Conservation (phyloP, 1,139 yeast genomes). For the Kodamaea suecica region DNA sequence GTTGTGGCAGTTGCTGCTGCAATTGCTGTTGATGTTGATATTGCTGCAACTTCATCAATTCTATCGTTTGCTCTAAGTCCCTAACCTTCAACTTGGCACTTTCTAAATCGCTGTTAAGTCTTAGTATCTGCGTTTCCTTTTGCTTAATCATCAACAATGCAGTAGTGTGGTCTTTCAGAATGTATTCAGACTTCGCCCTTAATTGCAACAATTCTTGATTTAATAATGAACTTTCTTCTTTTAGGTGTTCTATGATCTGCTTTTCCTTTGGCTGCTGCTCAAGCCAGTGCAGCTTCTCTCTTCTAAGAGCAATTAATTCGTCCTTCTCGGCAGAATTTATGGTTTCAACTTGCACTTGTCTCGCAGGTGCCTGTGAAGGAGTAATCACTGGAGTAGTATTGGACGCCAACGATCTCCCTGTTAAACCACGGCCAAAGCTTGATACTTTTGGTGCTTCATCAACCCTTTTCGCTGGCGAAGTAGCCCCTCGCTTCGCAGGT, state of each 20-base stretch:
- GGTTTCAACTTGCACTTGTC: constrained; percentile 11
- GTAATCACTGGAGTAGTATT: constrained; percentile 16
- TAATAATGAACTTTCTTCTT: constrained; percentile 41
- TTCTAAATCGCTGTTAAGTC: constrained; percentile 61
- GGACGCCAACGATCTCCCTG: constrained; percentile 36
- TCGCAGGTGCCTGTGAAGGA: constrained; percentile 11
- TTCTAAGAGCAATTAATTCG: constrained; percentile 52
- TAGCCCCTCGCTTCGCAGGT: constrained; percentile 64
- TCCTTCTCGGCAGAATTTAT: constrained; percentile 28
- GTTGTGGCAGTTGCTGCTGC: constrained; percentile 5
- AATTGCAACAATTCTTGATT: constrained; percentile 39
- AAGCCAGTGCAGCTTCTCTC: constrained; percentile 52
- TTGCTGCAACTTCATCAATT: constrained; percentile 39
- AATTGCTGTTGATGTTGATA: constrained; percentile 15
- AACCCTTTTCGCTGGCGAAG: constrained; percentile 59
- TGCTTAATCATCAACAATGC: constrained; percentile 55
- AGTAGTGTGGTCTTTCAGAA: constrained; percentile 49
- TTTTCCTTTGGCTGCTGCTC: constrained; percentile 41
- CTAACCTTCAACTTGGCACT: constrained; percentile 46
- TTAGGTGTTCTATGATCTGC: constrained; percentile 38
- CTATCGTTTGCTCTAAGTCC: constrained; percentile 53
- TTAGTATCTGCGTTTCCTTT: constrained; percentile 60
- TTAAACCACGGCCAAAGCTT: constrained; percentile 34
- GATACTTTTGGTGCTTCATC: constrained; percentile 27
- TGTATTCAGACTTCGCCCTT: constrained; percentile 33